Base-by-base conservation (phyloP, 495 filamentous ascomycete species). In the Xylaria palmicola region DNA sequence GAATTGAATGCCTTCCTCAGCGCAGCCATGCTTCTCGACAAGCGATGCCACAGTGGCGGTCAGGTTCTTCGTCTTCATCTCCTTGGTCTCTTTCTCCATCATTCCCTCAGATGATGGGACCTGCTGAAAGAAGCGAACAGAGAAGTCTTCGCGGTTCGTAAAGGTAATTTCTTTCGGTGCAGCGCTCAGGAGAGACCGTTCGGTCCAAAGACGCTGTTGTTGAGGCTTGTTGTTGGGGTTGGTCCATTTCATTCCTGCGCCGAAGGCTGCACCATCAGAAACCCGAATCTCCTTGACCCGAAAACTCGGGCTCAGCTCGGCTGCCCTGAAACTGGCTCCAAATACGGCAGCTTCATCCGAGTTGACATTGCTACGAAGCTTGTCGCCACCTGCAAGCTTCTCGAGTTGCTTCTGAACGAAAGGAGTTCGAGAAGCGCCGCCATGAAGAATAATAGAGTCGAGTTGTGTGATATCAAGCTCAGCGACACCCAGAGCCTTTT, bases 321-420 rank as follows among this genome's bases (percentile, higher is more conserved):
- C 95, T 29, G 89, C 95, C 70, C 91, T 91, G 81, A 98, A 98
- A 19, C 91, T 92, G 51, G 95, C 95, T 64, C 95, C 95, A 74
- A 99, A 96, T 15, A 96, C 94, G 49, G 95, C 94, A 15, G 95
- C 86, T 77, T 99, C 95, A 72, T 99, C 95, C 27, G 93, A 88
- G 75, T 99, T 99, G 65, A 99, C 95, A 67, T 93, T 98, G 65
- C 88, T 88, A 56, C 90, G 86, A 60, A 99, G 80, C 78, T 96
- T 97, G 51, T 87, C 85, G 15, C 80, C 81, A 9, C 89, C 89
- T 29, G 87, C 83, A 49, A 89, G 71, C 49, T 84, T 85, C 76
- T 97, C 94, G 27, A 99, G 85, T 70, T 89, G 81, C 74, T 86
- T 92, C 70, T 97, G 93, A 6, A 99, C 91, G 62, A 98, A 97